Conservation (phyloP, 2,329 filamentous ascomycete genomes). For the Fusarium duplospermum region DNA sequence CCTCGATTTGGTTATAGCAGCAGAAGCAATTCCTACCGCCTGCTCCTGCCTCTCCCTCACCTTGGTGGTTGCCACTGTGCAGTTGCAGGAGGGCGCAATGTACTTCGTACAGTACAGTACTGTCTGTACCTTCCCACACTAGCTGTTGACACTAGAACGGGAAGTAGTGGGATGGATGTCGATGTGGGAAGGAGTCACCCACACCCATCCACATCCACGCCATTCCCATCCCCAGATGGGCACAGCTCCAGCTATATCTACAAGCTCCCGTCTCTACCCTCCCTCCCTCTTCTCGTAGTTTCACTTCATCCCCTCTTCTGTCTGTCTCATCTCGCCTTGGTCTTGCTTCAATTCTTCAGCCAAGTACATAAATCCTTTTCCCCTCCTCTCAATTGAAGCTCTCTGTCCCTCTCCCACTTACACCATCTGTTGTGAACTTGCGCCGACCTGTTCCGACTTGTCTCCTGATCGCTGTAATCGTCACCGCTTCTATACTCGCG, state of each 20-base stretch:
- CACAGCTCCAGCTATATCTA: constrained; percentile 9
- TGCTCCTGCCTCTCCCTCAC: background rate
- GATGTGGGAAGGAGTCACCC: background rate
- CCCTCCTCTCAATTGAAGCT: constrained; percentile 22
- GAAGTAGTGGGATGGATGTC: constrained; percentile 3
- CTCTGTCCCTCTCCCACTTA: constrained; percentile 16
- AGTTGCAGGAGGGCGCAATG: constrained; percentile 4
- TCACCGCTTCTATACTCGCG: constrained; percentile 28
- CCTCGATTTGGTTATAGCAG: constrained; percentile 9
- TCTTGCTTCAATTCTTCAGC: constrained; percentile 11
- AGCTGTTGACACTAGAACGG: constrained; percentile 29
- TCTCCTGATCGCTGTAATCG: constrained; percentile 29
- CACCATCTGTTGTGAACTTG: constrained; percentile 10
- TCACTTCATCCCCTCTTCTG: background rate
- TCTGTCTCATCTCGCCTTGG: constrained; percentile 13
- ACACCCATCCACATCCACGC: background rate
- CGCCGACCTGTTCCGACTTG: background rate
- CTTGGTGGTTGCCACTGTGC: background rate
- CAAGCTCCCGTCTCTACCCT: constrained; percentile 28
- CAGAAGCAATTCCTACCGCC: background rate
- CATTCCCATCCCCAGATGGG: background rate
- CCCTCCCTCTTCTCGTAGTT: constrained; percentile 13
- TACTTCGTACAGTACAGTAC: background rate
- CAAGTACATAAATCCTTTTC: constrained; percentile 30
- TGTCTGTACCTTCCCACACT: constrained; percentile 14